Conservation (phyloP, 164 flowering plant species). For the Paratinospora sagittata region DNA sequence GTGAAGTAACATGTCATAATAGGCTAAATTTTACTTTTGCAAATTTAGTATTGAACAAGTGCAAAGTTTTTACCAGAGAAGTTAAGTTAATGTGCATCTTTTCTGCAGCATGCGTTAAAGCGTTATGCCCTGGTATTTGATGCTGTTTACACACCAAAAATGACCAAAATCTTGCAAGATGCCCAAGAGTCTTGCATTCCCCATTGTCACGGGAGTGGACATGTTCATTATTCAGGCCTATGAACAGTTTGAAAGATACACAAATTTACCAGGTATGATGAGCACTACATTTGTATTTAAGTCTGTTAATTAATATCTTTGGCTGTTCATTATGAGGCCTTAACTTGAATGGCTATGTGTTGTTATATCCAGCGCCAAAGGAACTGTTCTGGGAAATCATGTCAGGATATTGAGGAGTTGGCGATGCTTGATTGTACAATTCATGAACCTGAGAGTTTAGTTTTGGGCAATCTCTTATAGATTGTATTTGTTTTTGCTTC, state of each 20-base stretch:
- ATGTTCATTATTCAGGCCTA: conserved; percentile 92
- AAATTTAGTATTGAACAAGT: too few species aligned
- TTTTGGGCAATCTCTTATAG: too few species aligned
- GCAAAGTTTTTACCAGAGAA: too few species aligned
- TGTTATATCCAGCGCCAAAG: conserved; percentile 43
- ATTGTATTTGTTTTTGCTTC: too few species aligned
- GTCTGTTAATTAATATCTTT: background rate
- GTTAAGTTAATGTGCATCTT: background rate
- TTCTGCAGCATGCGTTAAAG: conserved; percentile 59
- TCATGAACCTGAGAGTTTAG: background rate
- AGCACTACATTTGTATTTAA: background rate
- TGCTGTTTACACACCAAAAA: conserved; percentile 93
- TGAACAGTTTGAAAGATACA: conserved; percentile 74
- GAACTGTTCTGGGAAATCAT: conserved; percentile 40
- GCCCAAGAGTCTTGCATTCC: conserved; percentile 74
- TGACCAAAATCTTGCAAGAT: conserved; percentile 77
- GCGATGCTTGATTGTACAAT: background rate
- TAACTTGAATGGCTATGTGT: background rate
- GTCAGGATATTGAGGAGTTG: conserved; percentile 17
- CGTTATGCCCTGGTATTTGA: conserved; percentile 75
- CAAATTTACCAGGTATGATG: conserved; percentile 80
- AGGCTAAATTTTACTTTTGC: background rate
- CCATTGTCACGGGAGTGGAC: conserved; percentile 60
- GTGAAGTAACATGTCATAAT: too few species aligned
- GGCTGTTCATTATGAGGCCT: background rate